Evolutionary conservation across 192 early-diverging fungal genomes (phyloP).

Genomic region (Dispira simplex): DNA sequence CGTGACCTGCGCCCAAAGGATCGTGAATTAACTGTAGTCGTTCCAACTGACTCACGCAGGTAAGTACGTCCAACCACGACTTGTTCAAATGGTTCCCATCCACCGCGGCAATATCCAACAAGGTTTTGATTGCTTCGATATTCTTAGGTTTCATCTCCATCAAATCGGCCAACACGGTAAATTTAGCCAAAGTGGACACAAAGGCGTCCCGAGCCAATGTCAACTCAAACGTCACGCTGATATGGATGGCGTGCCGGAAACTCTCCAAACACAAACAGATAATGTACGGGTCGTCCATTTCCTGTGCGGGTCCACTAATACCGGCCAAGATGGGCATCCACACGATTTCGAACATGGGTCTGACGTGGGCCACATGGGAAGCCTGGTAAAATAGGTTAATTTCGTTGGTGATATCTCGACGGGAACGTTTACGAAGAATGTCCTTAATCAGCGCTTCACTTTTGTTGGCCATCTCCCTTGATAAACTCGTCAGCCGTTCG

Average conservation of each 20-base stretch:
- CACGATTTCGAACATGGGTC: slow-evolving; percentile 78
- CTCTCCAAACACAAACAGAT: slow-evolving; percentile 59
- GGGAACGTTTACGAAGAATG: slow-evolving; percentile 35
- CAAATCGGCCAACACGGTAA: slow-evolving; percentile 72
- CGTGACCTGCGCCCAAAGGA: slow-evolving; percentile 11
- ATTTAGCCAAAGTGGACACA: slow-evolving; percentile 76
- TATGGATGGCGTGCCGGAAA: slow-evolving; percentile 62
- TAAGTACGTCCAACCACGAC: slow-evolving; percentile 72
- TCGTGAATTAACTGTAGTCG: slow-evolving; percentile 58
- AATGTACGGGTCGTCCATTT: slow-evolving; percentile 56
- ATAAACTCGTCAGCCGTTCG: slow-evolving; percentile 7
- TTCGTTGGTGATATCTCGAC: slow-evolving; percentile 29
- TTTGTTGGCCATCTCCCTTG: slow-evolving; percentile 46
- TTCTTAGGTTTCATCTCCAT: slow-evolving; percentile 83
- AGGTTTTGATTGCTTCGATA: slow-evolving; percentile 73
- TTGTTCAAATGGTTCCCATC: slow-evolving; percentile 47
- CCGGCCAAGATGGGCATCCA: slow-evolving; percentile 83
- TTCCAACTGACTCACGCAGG: slow-evolving; percentile 76
- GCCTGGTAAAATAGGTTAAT: slow-evolving; percentile 39
- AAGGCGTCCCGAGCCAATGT: slow-evolving; percentile 83
- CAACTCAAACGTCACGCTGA: slow-evolving; percentile 73
- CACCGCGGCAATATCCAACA: slow-evolving; percentile 62
- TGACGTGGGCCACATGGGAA: slow-evolving; percentile 74
- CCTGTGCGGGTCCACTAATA: slow-evolving; percentile 69
- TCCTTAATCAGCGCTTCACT: slow-evolving; percentile 49